Conservation (phyloP, 1,284 basidiomycete genomes). For the Mycena sp. region DNA sequence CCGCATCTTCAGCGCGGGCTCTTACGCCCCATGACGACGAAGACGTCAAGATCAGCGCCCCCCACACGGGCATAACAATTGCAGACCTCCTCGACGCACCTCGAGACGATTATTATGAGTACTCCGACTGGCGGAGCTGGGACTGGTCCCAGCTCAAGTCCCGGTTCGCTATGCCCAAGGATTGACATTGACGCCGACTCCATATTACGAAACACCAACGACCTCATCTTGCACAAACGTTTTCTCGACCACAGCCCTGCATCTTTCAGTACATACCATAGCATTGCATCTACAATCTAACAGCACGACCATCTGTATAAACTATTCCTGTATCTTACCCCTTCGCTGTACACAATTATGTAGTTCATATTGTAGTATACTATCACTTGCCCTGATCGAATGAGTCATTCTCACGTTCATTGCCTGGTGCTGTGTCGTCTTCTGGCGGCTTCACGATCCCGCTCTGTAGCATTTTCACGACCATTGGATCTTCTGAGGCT, state of each 20-base stretch:
- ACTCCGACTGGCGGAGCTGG: constrained; percentile 39
- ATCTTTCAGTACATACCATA: too few relatives aligned
- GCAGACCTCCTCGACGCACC: not conserved
- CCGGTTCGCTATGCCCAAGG: constrained; percentile 1
- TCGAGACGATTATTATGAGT: constrained; percentile 27
- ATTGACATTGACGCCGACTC: not conserved
- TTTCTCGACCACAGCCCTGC: too few relatives aligned
- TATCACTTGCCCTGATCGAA: too few relatives aligned
- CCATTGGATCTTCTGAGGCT: constrained; percentile 49
- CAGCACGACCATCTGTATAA: too few relatives aligned
- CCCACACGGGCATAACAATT: not conserved
- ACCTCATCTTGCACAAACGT: too few relatives aligned
- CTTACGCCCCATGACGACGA: constrained; percentile 21
- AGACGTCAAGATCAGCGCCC: not conserved
- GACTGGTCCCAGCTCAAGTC: constrained; percentile 43
- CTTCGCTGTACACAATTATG: constrained; percentile 2
- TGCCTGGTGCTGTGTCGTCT: too few relatives aligned
- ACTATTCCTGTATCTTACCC: too few relatives aligned
- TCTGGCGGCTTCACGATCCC: constrained; percentile 62
- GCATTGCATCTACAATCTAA: too few relatives aligned
- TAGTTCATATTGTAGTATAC: not conserved
- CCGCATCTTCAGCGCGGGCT: constrained; percentile 20
- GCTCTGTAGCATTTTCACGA: constrained; percentile 60
- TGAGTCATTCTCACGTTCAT: too few relatives aligned
- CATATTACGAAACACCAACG: too few relatives aligned